phyloP scores from a whole-genome alignment of 2,329 filamentous ascomycete species.

The Xylaria polymorpha region DNA sequence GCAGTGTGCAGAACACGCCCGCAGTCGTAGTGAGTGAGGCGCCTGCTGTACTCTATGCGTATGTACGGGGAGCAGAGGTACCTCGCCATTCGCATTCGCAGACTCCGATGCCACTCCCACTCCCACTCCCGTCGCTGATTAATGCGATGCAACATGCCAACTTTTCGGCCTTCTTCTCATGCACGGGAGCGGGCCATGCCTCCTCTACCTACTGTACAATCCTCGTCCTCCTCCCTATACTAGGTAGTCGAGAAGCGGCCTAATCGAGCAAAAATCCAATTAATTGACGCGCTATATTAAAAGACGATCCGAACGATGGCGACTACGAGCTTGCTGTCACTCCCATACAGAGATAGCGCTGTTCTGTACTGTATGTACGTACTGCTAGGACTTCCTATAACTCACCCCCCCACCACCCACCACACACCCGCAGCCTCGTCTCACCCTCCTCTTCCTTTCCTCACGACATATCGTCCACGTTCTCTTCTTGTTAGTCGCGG shows the following conservation, averaged over 20 bases:
- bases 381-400: conserved; percentile 53
- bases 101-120: conserved; percentile 28
- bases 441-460: conserved; percentile 61
- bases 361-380: background rate
- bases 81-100: conserved; percentile 31
- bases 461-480: conserved; percentile 68
- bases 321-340: conserved; percentile 18
- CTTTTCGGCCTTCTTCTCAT: conserved; percentile 34
- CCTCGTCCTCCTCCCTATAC: conserved; percentile 20
- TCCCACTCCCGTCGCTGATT: conserved; percentile 4
- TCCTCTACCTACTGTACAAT: no score
- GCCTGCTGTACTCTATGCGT: no score
- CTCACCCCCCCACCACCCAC: conserved; percentile 62
- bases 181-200: conserved; percentile 40
- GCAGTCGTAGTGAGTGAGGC: background rate
- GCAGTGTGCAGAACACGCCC: conserved; percentile 1
- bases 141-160: conserved; percentile 41
- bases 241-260: conserved; percentile 9
- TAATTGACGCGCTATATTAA: conserved; percentile 36
- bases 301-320: conserved; percentile 36
- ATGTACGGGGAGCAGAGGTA: conserved; percentile 8
- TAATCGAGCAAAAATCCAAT: conserved; percentile 30
- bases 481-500: conserved; percentile 68
- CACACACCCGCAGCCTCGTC: conserved; percentile 54
- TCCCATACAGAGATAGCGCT: conserved; percentile 4